Evolutionary conservation across 2,329 filamentous ascomycete species (phyloP), one percentile per base, ranked within the genome.

Genomic region (Purpureocillium takamizusanense): DNA sequence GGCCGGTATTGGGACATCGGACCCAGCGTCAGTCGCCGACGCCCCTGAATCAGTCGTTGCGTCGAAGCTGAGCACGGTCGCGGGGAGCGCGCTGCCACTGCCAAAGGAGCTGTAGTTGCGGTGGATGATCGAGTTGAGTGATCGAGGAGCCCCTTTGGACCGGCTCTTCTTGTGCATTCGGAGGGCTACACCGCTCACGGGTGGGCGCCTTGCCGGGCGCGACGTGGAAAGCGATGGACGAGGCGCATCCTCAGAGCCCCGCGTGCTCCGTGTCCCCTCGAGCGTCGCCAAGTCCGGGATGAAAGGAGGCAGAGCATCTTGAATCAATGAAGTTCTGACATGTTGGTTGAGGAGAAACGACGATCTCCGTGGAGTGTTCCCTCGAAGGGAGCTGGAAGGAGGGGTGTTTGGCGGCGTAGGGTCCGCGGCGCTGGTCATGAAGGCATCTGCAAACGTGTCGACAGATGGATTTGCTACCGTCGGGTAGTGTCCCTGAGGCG

Each of bases 381-480:
- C 58, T 18, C 42, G 63, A 42, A 50, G 51, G 9, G 44, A 50
- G 13, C 59, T 60, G 7, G 66, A 65, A 2, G 77, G 76, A 4
- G 78, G 77, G 1, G 78, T 81, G 29, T 64, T 76, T 4, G 78
- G 77, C 1, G 78, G 78, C 2, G 78, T 81, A 1, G 70, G 71
- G 38, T 78, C 71, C 2, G 64, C 68, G 18, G 63, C 66, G 21
- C 60, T 59, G 2, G 64, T 64, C 40, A 72, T 57, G 39, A 73
- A 72, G 2, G 65, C 59, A 40, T 79, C 73, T 3, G 65, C 61
- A 48, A 78, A 75, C 3, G 66, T 66, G 35, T 76, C 74, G 2
- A 69, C 58, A 2, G 74, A 75, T 10, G 61, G 59, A 38, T 64
- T 68, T 17, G 61, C 54, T 4, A 57, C 60, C 2, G 59, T 56